Conservation (phyloP, 768 basidiomycete genomes). For the Solioccasus polychromus region DNA sequence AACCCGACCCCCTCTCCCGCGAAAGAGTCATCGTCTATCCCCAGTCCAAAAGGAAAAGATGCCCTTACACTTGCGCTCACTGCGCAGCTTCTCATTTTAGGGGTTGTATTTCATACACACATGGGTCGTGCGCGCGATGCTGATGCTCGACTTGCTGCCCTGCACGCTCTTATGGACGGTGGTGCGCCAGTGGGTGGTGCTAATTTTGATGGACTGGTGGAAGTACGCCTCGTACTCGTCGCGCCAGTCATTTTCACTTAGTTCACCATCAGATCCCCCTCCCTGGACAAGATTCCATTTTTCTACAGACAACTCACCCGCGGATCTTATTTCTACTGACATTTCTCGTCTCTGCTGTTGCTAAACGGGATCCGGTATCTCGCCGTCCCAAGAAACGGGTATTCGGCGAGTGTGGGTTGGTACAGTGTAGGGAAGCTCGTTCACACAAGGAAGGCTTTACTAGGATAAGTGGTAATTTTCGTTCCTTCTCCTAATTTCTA, state of each 20-base stretch:
- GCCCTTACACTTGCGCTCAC: constrained; percentile 39
- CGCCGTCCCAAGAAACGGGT: constrained; percentile 69
- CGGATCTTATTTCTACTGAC: constrained; percentile 60
- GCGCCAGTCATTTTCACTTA: background rate
- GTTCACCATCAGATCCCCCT: constrained; percentile 25
- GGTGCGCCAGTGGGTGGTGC: constrained; percentile 40
- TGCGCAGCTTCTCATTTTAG: constrained; percentile 61
- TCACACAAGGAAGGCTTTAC: constrained; percentile 21
- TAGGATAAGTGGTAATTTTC: constrained; percentile 12
- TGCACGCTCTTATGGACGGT: constrained; percentile 69
- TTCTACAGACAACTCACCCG: constrained; percentile 65
- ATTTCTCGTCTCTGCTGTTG: constrained; percentile 62
- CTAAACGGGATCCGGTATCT: constrained; percentile 72
- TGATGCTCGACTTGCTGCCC: constrained; percentile 47
- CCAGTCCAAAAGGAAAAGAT: constrained; percentile 25
- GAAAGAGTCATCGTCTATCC: constrained; percentile 1
- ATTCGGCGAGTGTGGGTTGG: constrained; percentile 64
- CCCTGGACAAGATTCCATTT: constrained; percentile 42
- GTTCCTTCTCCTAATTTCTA: background rate
- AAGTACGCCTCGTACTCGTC: constrained; percentile 32
- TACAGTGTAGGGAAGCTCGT: constrained; percentile 44
- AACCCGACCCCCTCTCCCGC: background rate
- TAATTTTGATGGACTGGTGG: constrained; percentile 37
- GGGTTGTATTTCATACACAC: constrained; percentile 62
- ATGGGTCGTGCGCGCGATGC: constrained; percentile 47